Conservation (phyloP, 2,329 filamentous ascomycete genomes). For the Fusarium ramigenum region DNA sequence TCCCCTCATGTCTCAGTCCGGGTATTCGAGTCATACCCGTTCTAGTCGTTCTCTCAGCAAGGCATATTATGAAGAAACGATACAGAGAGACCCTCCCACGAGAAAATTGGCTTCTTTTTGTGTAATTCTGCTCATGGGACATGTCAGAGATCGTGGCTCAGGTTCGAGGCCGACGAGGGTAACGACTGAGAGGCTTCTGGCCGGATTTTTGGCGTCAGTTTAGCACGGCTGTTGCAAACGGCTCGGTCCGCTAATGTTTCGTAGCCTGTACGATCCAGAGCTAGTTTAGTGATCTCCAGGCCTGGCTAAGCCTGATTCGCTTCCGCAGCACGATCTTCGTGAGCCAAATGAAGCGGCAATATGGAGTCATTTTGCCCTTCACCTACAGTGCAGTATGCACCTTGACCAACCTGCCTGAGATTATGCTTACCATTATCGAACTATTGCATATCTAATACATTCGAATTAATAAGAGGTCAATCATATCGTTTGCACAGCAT, state of each 20-base stretch:
- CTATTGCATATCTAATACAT: rapidly evolving
- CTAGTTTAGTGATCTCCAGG: neutral
- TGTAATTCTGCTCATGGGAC: neutral
- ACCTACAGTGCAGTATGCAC: neutral
- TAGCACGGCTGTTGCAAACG: neutral
- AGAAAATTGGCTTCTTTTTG: neutral
- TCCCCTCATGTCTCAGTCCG: neutral
- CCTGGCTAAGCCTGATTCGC: neutral
- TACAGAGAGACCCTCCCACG: rapidly evolving
- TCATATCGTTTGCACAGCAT: rapidly evolving
- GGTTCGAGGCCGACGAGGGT: neutral
- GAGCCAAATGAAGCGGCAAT: neutral
- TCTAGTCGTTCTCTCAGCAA: no score
- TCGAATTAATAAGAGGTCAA: neutral
- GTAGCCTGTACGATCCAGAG: neutral
- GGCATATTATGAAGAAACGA: neutral
- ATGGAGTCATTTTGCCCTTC: neutral
- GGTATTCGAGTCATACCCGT: neutral
- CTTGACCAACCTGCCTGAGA: neutral
- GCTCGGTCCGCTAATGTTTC: neutral
- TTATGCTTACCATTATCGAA: no score
- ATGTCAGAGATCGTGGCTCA: rapidly evolving
- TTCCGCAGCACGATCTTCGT: neutral
- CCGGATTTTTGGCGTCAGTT: neutral
- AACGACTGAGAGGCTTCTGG: neutral